Base-by-base conservation (phyloP, 306 rosid species). In the Erythrophleum fordii region DNA sequence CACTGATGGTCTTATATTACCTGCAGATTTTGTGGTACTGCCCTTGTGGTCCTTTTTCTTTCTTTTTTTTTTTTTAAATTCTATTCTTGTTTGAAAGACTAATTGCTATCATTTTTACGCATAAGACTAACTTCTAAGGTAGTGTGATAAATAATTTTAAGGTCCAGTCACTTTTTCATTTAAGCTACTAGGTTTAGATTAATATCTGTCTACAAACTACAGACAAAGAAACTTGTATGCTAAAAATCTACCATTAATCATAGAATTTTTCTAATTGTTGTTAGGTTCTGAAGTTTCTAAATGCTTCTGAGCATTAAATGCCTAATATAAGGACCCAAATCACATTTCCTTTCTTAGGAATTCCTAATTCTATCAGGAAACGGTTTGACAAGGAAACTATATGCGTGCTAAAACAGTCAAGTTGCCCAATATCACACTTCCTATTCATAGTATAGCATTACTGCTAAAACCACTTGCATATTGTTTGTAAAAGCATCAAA, bases 1-100 rank as follows among this genome's bases (percentile, higher is more conserved):
- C 53, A 49, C 31, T 16, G 58, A 58, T 29, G 37, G 79, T 64
- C 49, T 31, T 60, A 35, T 31, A 69, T 49, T 74, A 20, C 22
- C 60, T 35, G 56, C 53, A 49, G 14, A 0, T 18, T 35, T 49
- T 77, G 28, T 22, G 61, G 14, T 56, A 68, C 26, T 23, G 23
- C 49, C 62, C 28, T 44, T 5, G 29, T 45, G 12, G 77, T 23
- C 23, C n/a, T 22, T 67, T 35, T 64, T 49, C 20, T 45, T 56
- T 35, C n/a, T 8, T 11, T 71, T 77, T 6, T 69, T 2, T 49
- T 20, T 61, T 59, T 39, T 59, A 4, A n/a, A 51, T 17, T 16
- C 8, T 29, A 72, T 65, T 42, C 65, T 66, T 68, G 6, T 26
- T 55, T 78, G 51, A 58, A 70, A 23, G 23, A 13, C 2, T n/a